These are phyloP conservation scores for Suillus subluteus DNA, from an alignment of 768 basidiomycete species.

Conservation along the genomic window DNA sequence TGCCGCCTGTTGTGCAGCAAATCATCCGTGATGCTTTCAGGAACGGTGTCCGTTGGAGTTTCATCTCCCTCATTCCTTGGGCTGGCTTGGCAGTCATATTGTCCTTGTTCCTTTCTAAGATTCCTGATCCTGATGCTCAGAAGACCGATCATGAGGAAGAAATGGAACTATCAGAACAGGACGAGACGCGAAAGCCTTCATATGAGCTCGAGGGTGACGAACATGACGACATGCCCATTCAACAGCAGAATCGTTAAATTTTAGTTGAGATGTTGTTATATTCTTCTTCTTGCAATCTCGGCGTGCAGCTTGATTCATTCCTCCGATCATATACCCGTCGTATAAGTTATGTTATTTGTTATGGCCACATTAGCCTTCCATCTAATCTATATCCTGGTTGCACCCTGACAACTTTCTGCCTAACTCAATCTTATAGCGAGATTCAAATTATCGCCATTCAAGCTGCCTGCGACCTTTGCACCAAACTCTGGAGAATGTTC, in stretches of 20 bases:
- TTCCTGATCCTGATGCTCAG: conserved; percentile 32
- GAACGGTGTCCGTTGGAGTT: conserved; percentile 45
- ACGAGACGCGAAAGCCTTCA: neutral
- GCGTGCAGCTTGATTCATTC: neutral
- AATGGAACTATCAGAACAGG: neutral
- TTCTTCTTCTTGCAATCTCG: neutral
- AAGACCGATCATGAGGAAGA: neutral
- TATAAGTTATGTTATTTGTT: neutral
- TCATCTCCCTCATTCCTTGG: conserved; percentile 55
- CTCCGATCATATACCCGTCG: neutral
- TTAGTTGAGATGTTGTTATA: neutral
- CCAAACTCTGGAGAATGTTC: conserved; percentile 59
- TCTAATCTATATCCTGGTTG: neutral
- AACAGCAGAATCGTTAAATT: neutral
- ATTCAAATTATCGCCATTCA: conserved; percentile 1
- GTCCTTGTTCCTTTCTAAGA: conserved; percentile 43
- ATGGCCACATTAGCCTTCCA: neutral
- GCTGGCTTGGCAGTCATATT: conserved; percentile 37
- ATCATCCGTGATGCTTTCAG: conserved; percentile 45
- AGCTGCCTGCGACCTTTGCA: conserved; percentile 20
- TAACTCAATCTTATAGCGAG: neutral
- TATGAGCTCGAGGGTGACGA: neutral
- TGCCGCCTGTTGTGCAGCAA: conserved; percentile 39
- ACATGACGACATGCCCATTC: neutral
- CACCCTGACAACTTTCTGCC: neutral